Evolutionary conservation across 345 rosid genomes (phyloP).

Genomic region (Salix dunnii): DNA sequence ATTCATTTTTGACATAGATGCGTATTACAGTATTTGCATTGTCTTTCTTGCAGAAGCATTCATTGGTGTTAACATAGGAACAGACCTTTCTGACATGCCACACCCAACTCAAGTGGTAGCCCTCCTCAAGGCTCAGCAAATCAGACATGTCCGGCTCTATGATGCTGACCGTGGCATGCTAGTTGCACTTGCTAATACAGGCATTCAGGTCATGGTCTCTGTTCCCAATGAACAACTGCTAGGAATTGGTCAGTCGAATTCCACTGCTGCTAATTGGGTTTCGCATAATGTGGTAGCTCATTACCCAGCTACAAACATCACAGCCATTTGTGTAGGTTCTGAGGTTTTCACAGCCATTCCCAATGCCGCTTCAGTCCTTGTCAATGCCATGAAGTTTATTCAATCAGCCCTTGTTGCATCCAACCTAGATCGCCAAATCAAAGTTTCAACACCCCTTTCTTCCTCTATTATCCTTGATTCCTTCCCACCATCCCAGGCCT

Average conservation of each 20-base stretch:
- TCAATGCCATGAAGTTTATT: constrained; percentile 75
- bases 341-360: constrained; percentile 72
- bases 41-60: constrained; percentile 33
- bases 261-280: constrained; percentile 98
- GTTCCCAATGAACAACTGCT: constrained; percentile 92
- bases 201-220: constrained; percentile 79
- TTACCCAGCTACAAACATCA: constrained; percentile 92
- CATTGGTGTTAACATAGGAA: constrained; percentile 89
- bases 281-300: constrained; percentile 75
- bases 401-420: constrained; percentile 88
- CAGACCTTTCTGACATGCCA: constrained; percentile 87
- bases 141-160: constrained; percentile 73
- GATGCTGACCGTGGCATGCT: constrained; percentile 87
- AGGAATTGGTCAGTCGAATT: constrained; percentile 95
- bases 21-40: neutral
- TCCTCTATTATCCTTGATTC: constrained; percentile 88
- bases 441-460: constrained; percentile 84
- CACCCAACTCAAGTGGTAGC: constrained; percentile 85
- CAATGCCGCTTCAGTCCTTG: constrained; percentile 79
- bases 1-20: neutral
- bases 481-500: constrained; percentile 99
- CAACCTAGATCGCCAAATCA: constrained; percentile 79
- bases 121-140: constrained; percentile 81
- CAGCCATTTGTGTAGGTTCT: constrained; percentile 94
- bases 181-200: constrained; percentile 79